Conservation (phyloP, 176 grass and related monocot genomes). For the Secale cereale region DNA sequence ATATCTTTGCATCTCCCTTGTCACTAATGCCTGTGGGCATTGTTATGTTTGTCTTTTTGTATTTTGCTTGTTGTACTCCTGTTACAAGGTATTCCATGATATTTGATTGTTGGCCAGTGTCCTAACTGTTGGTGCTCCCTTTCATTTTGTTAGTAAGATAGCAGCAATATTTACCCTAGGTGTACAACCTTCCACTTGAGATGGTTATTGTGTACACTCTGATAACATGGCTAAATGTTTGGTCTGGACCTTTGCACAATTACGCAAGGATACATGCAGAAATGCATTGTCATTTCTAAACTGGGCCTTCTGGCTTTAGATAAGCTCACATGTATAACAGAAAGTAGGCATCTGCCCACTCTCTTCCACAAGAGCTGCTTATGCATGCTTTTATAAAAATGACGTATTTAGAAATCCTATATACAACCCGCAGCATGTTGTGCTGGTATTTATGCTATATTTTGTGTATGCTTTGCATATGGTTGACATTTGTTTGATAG, state of each 20-base stretch:
- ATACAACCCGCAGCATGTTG: background rate
- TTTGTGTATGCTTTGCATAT: background rate
- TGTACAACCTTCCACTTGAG: background rate
- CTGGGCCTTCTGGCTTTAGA: background rate
- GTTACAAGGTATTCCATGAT: background rate
- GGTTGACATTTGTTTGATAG: background rate
- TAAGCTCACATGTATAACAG: background rate
- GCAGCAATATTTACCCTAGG: slow-evolving; percentile 9
- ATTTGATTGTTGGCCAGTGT: background rate
- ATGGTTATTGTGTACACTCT: background rate
- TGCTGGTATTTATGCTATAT: background rate
- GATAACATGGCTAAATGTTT: background rate
- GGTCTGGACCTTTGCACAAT: background rate
- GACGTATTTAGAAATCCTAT: background rate
- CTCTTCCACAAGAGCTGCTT: background rate
- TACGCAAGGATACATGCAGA: background rate
- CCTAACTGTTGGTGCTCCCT: background rate
- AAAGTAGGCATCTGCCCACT: background rate
- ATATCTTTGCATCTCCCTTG: background rate
- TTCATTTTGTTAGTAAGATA: background rate
- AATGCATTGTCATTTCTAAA: background rate
- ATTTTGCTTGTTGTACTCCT: background rate
- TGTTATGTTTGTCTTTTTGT: background rate
- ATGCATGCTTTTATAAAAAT: background rate
- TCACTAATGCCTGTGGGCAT: background rate